Conservation (phyloP, 495 filamentous ascomycete genomes). For the Podospora comata region DNA sequence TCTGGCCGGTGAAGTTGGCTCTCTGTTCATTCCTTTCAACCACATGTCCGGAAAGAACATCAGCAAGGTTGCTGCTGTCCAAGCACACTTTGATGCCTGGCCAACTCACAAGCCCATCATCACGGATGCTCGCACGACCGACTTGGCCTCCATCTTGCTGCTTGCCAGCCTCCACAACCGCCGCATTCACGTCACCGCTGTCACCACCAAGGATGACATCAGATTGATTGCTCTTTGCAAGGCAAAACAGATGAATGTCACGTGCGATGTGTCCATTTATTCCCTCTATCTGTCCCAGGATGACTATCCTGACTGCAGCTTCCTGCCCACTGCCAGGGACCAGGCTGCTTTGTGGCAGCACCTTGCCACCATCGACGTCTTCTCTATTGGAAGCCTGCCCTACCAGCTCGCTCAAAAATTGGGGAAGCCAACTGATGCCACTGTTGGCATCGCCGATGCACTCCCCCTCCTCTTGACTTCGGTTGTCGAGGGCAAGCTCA, state of each 20-base stretch:
- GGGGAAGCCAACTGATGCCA: slow-evolving; percentile 50
- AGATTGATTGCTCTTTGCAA: slow-evolving; percentile 76
- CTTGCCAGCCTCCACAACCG: slow-evolving; percentile 79
- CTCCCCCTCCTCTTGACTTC: slow-evolving; percentile 77
- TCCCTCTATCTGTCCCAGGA: slow-evolving; percentile 73
- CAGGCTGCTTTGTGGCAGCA: slow-evolving; percentile 79
- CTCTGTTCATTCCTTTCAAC: slow-evolving; percentile 85
- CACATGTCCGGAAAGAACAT: slow-evolving; percentile 75
- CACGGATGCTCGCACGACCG: slow-evolving; percentile 80
- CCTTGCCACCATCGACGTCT: slow-evolving; percentile 72
- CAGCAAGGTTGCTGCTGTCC: slow-evolving; percentile 79
- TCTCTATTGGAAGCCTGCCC: slow-evolving; percentile 78
- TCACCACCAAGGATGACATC: slow-evolving; percentile 81
- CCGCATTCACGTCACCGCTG: slow-evolving; percentile 79
- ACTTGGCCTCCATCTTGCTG: slow-evolving; percentile 75
- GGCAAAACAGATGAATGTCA: slow-evolving; percentile 77
- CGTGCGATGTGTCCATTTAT: slow-evolving; percentile 80
- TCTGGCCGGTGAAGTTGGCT: slow-evolving; percentile 72
- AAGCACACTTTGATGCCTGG: slow-evolving; percentile 78
- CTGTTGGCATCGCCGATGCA: slow-evolving; percentile 70
- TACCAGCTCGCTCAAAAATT: slow-evolving; percentile 66
- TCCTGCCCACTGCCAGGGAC: slow-evolving; percentile 66
- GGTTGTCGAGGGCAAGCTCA: slow-evolving; percentile 70
- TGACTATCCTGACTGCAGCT: slow-evolving; percentile 67
- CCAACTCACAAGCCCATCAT: slow-evolving; percentile 78